Evolutionary conservation across 2,329 filamentous ascomycete species (phyloP).

Genomic region (Botrytis galanthina): DNA sequence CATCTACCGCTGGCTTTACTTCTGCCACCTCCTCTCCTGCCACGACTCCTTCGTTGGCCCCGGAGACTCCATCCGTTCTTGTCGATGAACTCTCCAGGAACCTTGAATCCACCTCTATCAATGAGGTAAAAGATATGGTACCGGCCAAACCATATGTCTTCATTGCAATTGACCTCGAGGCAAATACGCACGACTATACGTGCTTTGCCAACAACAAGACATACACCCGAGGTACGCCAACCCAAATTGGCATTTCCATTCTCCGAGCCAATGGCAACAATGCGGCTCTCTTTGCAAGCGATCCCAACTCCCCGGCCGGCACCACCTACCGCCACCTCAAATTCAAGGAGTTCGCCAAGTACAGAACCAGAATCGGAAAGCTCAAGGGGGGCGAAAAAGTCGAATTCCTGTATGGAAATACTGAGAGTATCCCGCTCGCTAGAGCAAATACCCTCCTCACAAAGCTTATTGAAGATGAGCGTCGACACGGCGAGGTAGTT

Average conservation of each 20-base stretch:
- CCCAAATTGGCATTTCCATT: neutral
- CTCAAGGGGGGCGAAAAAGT: neutral
- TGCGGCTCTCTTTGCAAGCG: neutral
- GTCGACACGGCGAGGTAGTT: neutral
- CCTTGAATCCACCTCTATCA: neutral
- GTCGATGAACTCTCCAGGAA: neutral
- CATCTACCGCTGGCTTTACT: neutral
- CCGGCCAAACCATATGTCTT: neutral
- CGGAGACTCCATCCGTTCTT: neutral
- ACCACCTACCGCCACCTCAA: neutral
- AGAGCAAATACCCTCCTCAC: neutral
- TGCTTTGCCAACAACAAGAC: neutral
- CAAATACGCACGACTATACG: neutral
- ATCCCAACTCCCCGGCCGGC: neutral
- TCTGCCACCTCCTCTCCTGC: neutral
- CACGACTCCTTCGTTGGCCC: neutral
- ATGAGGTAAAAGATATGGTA: neutral
- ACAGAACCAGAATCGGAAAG: neutral
- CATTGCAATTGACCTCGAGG: constrained; percentile 9
- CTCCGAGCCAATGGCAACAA: neutral
- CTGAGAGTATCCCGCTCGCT: neutral
- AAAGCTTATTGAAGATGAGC: neutral
- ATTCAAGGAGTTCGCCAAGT: neutral
- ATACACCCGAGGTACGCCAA: neutral
- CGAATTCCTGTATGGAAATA: neutral